Evolutionary conservation across 1,284 basidiomycete genomes (phyloP).

Genomic region (Trichosporon sp.): DNA sequence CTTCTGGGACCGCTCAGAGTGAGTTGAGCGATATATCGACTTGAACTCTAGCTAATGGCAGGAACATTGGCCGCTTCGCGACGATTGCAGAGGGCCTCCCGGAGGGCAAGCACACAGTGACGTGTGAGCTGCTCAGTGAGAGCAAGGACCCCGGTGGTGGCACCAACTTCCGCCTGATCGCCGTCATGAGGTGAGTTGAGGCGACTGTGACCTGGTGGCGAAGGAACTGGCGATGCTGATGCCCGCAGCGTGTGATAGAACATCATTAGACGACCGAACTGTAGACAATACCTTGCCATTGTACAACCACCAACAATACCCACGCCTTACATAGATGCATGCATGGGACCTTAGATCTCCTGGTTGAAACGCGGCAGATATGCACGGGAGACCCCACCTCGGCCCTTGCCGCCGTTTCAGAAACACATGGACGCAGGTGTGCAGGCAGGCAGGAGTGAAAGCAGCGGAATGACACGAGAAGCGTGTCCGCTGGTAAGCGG

Average conservation of each 20-base stretch:
- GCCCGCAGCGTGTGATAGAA: background rate
- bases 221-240: background rate
- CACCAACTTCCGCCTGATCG: conserved; percentile 18
- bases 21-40: too few species aligned
- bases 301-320: background rate
- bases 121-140: conserved; percentile 17
- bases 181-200: conserved; percentile 12
- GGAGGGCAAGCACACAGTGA: conserved; percentile 12
- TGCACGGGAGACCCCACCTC: too few species aligned
- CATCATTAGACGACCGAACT: background rate
- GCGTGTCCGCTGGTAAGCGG: background rate
- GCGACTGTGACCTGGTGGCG: background rate
- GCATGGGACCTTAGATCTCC: background rate
- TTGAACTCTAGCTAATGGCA: conserved; percentile 10
- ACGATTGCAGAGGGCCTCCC: conserved; percentile 5
- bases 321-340: background rate
- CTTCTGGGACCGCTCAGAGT: conserved; percentile 30
- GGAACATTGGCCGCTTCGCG: conserved; percentile 19
- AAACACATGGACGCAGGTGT: too few species aligned
- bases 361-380: background rate
- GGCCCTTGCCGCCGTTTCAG: background rate
- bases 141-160: conserved; percentile 13
- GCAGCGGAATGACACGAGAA: background rate
- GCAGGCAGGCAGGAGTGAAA: too few species aligned
- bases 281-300: background rate